Evolutionary conservation across 192 early-diverging fungal species (phyloP).

Genomic region (Pilobolus umbonatus): DNA sequence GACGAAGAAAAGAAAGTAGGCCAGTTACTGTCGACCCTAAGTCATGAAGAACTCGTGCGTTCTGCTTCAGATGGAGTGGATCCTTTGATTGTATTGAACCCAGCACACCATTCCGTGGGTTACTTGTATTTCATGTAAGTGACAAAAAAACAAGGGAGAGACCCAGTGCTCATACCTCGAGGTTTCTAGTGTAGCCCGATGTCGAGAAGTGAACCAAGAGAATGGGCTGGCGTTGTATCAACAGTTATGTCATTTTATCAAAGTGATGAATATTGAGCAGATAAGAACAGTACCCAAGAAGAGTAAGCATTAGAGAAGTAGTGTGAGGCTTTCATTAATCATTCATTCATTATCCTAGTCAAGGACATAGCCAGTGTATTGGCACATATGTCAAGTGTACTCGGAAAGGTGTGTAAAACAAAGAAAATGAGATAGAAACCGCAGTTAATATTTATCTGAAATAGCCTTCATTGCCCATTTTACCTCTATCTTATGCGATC

Average conservation of each 20-base stretch:
- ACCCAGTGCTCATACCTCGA: neutral
- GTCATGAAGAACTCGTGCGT: too few relatives aligned
- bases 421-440: neutral
- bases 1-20: too few relatives aligned
- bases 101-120: conserved; percentile 36
- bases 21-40: too few relatives aligned
- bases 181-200: conserved; percentile 29
- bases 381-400: conserved; percentile 29
- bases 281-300: conserved; percentile 31
- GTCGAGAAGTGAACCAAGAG: conserved; percentile 31
- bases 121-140: conserved; percentile 51
- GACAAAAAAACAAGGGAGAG: neutral
- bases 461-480: conserved; percentile 39
- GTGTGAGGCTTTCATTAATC: neutral
- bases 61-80: conserved; percentile 24
- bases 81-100: conserved; percentile 38
- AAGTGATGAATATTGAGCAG: conserved; percentile 34
- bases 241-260: conserved; percentile 38
- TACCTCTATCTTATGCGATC: conserved; percentile 34
- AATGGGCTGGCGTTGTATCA: conserved; percentile 34
- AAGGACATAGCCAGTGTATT: conserved; percentile 37
- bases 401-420: conserved; percentile 26
- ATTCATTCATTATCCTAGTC: conserved; percentile 24
- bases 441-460: neutral
- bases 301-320: conserved; percentile 27